Base-by-base conservation (phyloP, 1,139 yeast genomes). In the Suhomyces panamericanus region DNA sequence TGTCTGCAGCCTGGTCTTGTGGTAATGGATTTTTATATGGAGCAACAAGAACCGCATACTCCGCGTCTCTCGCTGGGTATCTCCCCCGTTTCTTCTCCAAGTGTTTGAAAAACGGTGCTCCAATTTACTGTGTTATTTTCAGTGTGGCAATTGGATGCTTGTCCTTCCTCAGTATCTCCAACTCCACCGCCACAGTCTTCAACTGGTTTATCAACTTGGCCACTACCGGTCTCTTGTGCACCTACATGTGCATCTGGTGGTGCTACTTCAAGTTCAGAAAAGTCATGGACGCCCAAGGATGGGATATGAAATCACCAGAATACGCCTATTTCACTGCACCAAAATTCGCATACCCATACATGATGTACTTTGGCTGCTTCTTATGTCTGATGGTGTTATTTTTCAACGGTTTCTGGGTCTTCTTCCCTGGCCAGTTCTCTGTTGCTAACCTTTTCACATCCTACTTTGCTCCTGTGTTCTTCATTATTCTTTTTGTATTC, bases 181-280 rank as follows among this genome's bases (percentile, higher is more conserved):
- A 56, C 30, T 52, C 67, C 5, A 59, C 72, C 12, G 61, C 58
- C 31, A 50, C 51, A n/a, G 74, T 67, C 3, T 68, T 69, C 55
- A 62, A 63, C 50, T 69, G 74, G 74, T 68, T 69, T 43, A 58
- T 67, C 49, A 67, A 68, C 51, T 64, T 69, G 54, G 59, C 70
- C 39, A 80, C 84, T 15, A 78, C 81, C 22, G 80, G 83, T 10
- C 66, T 79, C 38, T 73, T 80, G 53, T 63, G 78, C 48, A 71
- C 80, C 13, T 80, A 81, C 70, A 66, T 75, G 11, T 67, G 74
- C 47, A 73, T 80, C 46, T 77, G 81, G 60, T 60, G 70, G 53
- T 60, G 74, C 44, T 80, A 77, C 58, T 69, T 69, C 58, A 64
- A 66, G 50, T 67, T 69, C 51, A 63, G 65, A 50, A 58, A 46